Conservation (phyloP, 2,329 filamentous ascomycete species). For the Alternaria triticimaculans region DNA sequence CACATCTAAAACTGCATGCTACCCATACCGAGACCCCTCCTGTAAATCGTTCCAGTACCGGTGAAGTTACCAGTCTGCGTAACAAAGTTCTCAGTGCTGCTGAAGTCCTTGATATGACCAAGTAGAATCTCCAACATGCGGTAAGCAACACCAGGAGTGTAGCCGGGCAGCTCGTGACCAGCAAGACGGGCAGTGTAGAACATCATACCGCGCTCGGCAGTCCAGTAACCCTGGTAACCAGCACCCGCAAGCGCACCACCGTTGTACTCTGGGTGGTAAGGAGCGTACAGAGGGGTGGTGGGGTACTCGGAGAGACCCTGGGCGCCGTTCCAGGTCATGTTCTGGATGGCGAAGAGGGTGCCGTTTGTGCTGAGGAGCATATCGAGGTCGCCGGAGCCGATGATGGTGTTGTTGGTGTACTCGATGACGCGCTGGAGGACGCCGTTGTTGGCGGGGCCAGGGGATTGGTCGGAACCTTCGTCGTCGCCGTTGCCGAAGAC, state of each 20-base stretch:
- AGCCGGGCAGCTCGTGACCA: slow-evolving; percentile 54
- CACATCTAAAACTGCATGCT: not conserved
- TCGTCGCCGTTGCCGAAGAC: slow-evolving; percentile 50
- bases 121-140: slow-evolving; percentile 53
- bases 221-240: slow-evolving; percentile 52
- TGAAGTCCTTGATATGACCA: slow-evolving; percentile 48
- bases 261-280: slow-evolving; percentile 54
- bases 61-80: slow-evolving; percentile 46
- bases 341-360: slow-evolving; percentile 60
- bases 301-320: slow-evolving; percentile 57
- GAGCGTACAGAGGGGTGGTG: slow-evolving; percentile 50
- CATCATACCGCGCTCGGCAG: slow-evolving; percentile 53
- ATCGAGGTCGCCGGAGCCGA: slow-evolving; percentile 58
- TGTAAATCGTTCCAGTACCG: slow-evolving; percentile 38
- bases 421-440: slow-evolving; percentile 60
- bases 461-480: slow-evolving; percentile 41
- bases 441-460: slow-evolving; percentile 49
- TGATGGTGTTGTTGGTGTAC: slow-evolving; percentile 59
- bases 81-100: slow-evolving; percentile 43
- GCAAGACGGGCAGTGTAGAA: slow-evolving; percentile 54
- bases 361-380: slow-evolving; percentile 59
- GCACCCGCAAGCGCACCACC: slow-evolving; percentile 49
- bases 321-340: slow-evolving; percentile 61
- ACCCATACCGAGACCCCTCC: not conserved
- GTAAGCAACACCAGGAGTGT: slow-evolving; percentile 52